A percentile compares a stretch with the other conserved stretches of the same genome.
Evolutionary conservation across 1,284 basidiomycete species (phyloP).

Genomic region (Pascua guehoae): DNA sequence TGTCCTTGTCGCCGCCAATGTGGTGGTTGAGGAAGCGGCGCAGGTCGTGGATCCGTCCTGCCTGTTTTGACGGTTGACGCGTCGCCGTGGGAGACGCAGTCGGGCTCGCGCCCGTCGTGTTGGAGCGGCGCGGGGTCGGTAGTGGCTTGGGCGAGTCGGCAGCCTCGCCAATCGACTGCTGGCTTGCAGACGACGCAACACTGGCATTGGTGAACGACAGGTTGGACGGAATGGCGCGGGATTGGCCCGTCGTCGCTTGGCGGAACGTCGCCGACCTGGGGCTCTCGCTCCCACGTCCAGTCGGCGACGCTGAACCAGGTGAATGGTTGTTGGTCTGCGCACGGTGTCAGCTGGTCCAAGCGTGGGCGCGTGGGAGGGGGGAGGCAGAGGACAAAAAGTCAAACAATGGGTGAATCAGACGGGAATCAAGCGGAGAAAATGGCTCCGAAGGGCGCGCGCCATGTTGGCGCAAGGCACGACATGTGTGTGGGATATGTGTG

Average conservation of each 20-base stretch:
- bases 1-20: conserved; percentile 53
- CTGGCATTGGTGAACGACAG: conserved; percentile 38
- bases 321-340: neutral
- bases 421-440: too few relatives aligned
- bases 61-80: conserved; percentile 48
- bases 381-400: too few relatives aligned
- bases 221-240: conserved; percentile 21
- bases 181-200: conserved; percentile 13
- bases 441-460: too few relatives aligned
- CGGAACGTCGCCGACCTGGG: neutral
- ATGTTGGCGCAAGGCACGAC: too few relatives aligned
- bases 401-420: too few relatives aligned
- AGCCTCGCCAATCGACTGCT: conserved; percentile 3
- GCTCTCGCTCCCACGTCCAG: neutral
- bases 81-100: conserved; percentile 36
- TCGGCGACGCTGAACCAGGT: neutral
- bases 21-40: conserved; percentile 89
- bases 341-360: neutral
- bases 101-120: conserved; percentile 30
- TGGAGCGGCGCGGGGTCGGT: conserved; percentile 10
- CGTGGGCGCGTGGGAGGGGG: neutral
- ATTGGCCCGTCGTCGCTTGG: too few relatives aligned
- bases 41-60: conserved; percentile 75
- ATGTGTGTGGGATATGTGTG: too few relatives aligned
- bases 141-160: neutral